Percentiles rank a stretch among this genome's conserved stretches.
phyloP scores from a whole-genome alignment of 1,284 basidiomycete genomes.

The Cutaneotrichosporon cutaneum region DNA sequence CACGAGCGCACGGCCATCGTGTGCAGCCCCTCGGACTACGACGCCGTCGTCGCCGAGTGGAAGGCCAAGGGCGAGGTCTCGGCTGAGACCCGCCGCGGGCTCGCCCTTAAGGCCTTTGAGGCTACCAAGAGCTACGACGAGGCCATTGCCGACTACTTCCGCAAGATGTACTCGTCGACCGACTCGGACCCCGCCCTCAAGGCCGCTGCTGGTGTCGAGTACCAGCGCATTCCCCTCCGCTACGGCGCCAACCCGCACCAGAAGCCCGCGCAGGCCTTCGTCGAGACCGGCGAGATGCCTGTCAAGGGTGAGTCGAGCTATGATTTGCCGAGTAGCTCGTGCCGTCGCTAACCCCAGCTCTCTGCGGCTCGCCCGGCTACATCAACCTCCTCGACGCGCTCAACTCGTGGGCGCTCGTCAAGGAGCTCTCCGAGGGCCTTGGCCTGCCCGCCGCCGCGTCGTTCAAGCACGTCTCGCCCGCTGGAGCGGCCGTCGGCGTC shows the following conservation, averaged over 20 bases:
- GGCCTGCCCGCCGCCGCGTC: constrained; percentile 90
- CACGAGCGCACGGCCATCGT: constrained; percentile 90
- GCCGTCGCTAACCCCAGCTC: constrained; percentile 57
- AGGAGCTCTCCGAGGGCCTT: constrained; percentile 81
- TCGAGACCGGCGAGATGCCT: constrained; percentile 82
- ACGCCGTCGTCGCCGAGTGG: constrained; percentile 75
- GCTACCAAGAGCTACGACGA: constrained; percentile 93
- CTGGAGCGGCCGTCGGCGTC: constrained; percentile 89
- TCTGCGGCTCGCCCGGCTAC: constrained; percentile 94
- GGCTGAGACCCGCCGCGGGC: constrained; percentile 67
- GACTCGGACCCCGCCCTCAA: constrained; percentile 65
- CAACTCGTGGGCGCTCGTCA: constrained; percentile 95
- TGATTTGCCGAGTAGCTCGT: background rate
- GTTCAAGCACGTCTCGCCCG: constrained; percentile 99
- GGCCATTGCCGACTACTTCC: constrained; percentile 95
- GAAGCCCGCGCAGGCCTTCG: constrained; percentile 96
- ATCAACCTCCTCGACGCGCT: constrained; percentile 99
- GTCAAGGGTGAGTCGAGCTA: constrained; percentile 72
- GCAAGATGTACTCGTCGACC: constrained; percentile 86
- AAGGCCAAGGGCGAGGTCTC: constrained; percentile 67
- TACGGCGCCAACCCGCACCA: constrained; percentile 99
- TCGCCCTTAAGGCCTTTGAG: constrained; percentile 97
- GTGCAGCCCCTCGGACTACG: constrained; percentile 92
- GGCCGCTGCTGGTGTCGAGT: constrained; percentile 60
- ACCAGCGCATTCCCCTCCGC: constrained; percentile 81